Evolutionary conservation across 1,284 basidiomycete genomes (phyloP), one percentile per base, ranked within the genome.

Genomic region (Ceratobasidium sp.): DNA sequence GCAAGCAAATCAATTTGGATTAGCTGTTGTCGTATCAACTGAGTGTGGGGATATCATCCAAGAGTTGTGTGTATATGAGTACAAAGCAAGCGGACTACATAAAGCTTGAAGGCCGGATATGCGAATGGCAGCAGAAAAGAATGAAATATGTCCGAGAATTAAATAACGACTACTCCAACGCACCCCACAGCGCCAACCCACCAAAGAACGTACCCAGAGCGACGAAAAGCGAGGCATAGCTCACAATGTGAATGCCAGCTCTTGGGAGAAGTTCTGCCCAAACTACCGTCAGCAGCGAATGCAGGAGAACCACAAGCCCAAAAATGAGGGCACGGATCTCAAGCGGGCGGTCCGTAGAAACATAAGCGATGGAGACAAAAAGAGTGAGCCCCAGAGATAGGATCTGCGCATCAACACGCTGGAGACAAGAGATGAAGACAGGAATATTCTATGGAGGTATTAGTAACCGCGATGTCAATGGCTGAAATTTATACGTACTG

Each of bases 1-100:
- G 95, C 33, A 87, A 84, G 62, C 91, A 94, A 67, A 98, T 98
- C 79, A 98, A 95, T 77, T 83, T 95, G 64, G 93, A 95, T 77
- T 79, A 66, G 42, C 19, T 23, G 50, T 7, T 16, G 39, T 59
- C 25, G 44, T 54, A 56, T 23, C 21, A 25, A 25, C 19, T 19
- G 36, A 29, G 47, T 13, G 47, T 56, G 44, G 30, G n/a, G n/a
- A 53, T 41, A 16, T 21, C n/a, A 42, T 54, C 50, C n/a, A 57
- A 57, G 36, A 27, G 25, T 46, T 54, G 41, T 47, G 53, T 50
- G 46, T 49, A 41, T 56, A 47, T 19, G 23, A 42, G 33, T 44
- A 49, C 54, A 57, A 39, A 49, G 30, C 56, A 29, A 29, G 47
- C 25, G 14, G 25, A 50, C 29, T 53, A 64, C 39, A 54, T 13